These are phyloP conservation scores for Fusarium sp. DNA, from an alignment of 2,329 filamentous ascomycete species.

Conservation along the genomic window DNA sequence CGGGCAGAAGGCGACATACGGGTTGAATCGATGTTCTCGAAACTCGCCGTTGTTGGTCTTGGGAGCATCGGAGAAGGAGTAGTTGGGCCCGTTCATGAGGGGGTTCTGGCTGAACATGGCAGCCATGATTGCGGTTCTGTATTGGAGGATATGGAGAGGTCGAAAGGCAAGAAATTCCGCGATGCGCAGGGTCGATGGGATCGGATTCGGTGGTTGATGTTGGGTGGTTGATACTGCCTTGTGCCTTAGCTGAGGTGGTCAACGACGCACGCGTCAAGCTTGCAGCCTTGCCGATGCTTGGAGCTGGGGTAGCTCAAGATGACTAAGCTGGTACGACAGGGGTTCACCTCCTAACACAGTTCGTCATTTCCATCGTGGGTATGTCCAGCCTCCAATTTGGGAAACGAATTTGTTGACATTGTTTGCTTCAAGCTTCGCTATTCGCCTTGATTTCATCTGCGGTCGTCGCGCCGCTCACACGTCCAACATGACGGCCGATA, in stretches of 20 bases:
- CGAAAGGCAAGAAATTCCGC: neutral
- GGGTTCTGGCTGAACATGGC: constrained; percentile 76
- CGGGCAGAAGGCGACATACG: constrained; percentile 63
- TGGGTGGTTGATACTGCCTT: constrained; percentile 35
- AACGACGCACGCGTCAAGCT: constrained; percentile 54
- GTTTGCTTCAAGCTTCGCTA: constrained; percentile 10
- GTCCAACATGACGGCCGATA: constrained; percentile 59
- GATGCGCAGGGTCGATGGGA: constrained; percentile 22
- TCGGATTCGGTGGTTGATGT: constrained; percentile 21
- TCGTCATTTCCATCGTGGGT: constrained; percentile 35
- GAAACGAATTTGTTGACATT: constrained; percentile 34
- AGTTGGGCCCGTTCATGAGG: constrained; percentile 72
- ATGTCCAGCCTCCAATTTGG: constrained; percentile 13
- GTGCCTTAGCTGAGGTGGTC: constrained; percentile 45
- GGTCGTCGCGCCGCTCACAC: neutral
- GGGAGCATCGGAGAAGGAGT: constrained; percentile 70
- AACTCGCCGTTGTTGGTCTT: constrained; percentile 61
- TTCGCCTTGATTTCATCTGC: constrained; percentile 11
- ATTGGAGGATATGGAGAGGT: neutral
- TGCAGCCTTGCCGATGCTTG: constrained; percentile 58
- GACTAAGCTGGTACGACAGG: constrained; percentile 50
- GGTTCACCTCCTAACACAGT: constrained; percentile 38
- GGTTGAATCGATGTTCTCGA: constrained; percentile 86
- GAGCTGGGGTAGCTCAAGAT: constrained; percentile 49
- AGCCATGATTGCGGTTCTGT: constrained; percentile 57